Evolutionary conservation across 2,329 filamentous ascomycete genomes (phyloP).

Genomic region (Colletotrichum aenigma): DNA sequence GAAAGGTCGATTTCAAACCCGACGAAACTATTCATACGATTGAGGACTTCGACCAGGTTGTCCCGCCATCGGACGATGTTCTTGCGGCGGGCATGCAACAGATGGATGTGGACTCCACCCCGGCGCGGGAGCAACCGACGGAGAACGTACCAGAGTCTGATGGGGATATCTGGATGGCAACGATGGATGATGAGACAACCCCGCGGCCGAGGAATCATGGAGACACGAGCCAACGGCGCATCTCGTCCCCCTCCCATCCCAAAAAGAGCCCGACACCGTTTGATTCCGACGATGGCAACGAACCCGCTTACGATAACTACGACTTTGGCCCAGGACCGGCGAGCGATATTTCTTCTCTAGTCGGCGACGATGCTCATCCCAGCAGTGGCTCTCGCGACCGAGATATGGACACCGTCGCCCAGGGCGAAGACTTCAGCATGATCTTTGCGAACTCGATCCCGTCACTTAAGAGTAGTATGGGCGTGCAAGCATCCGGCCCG

Average conservation of each 20-base stretch:
- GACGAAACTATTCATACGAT: conserved; percentile 25
- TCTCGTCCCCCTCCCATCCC: background rate
- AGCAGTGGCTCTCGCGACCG: background rate
- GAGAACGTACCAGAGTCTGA: conserved; percentile 29
- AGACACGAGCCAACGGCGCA: background rate
- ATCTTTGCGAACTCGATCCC: conserved; percentile 61
- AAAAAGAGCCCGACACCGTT: conserved; percentile 10
- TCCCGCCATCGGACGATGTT: conserved; percentile 1
- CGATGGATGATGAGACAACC: conserved; percentile 41
- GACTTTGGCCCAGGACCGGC: conserved; percentile 12
- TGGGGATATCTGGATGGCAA: conserved; percentile 52
- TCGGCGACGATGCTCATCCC: conserved; percentile 24
- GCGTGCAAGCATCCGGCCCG: conserved; percentile 34
- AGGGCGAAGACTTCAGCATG: conserved; percentile 64
- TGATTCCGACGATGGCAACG: conserved; percentile 11
- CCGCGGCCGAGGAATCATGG: conserved; percentile 29
- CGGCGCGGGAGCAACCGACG: conserved; percentile 18
- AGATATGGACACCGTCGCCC: conserved; percentile 44
- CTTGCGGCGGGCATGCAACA: conserved; percentile 28
- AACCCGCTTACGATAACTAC: conserved; percentile 6
- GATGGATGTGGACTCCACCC: conserved; percentile 31
- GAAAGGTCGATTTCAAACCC: conserved; percentile 7
- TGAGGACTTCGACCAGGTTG: conserved; percentile 15
- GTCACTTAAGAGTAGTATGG: conserved; percentile 49
- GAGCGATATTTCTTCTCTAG: conserved; percentile 11